Base-by-base conservation (phyloP, 2,329 filamentous ascomycete species). In the Akanthomyces muscarius region DNA sequence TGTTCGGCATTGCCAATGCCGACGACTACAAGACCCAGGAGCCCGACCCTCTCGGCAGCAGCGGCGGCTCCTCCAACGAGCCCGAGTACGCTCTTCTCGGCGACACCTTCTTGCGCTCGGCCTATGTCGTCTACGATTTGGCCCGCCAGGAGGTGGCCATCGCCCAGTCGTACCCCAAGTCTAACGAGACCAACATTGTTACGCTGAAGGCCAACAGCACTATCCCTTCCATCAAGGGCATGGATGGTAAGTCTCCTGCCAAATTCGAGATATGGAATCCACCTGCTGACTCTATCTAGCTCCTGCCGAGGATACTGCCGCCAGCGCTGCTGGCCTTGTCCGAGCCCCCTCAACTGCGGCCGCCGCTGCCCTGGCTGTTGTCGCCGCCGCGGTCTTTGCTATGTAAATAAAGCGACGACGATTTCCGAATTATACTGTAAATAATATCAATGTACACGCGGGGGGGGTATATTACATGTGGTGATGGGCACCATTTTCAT, bases 111-210 rank as follows among this genome's bases (percentile, higher is more conserved):
- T 65, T 86, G 66, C 79, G 84, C 38, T 83, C 81, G 13, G 82
- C 81, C 25, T 86, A 86, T 69, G 80, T 83, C 57, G 82, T 84
- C 61, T 85, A 84, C 69, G 82, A 86, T 67, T 70, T 84, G 48
- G 74, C 73, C 61, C 79, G 83, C 71, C 69, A 80, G 67, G 73
- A 82, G 72, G 74, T 86, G 61, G 81, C 74, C 63, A 69, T 86
- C 5, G 82, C 82, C 14, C 82, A 82, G 73, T 77, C 84, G 55
- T 83, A 82, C 66, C 70, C 82, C 60, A 80, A 82, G 69, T 74
- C 74, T 64, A 78, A 76, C 36, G 69, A 72, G 25, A 76, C 73
- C 53, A 76, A 77, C 63, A 68, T 86, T 23, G 69, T 83, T 45
- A 78, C 81, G 68, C 77, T 86, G 64, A 70, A 71, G 14, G 68